Evolutionary conservation across 257 asterid genomes (phyloP).

Genomic region (Handroanthus guayacan): DNA sequence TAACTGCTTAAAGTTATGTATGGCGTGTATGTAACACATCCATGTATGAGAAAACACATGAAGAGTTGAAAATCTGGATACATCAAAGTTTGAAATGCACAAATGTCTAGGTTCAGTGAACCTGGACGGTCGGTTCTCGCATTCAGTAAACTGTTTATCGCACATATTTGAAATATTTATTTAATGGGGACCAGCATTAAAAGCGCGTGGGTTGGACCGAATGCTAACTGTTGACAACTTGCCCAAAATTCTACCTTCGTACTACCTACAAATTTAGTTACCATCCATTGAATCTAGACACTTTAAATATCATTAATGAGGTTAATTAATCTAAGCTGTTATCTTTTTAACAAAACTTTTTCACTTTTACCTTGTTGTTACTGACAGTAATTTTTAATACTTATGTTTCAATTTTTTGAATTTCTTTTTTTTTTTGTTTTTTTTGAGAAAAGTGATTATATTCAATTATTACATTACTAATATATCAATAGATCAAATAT

Average conservation of each 20-base stretch:
- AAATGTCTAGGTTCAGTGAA: constrained; percentile 45
- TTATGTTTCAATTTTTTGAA: too few relatives aligned
- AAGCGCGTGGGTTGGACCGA: constrained; percentile 23
- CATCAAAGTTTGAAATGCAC: background rate
- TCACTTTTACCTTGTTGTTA: too few relatives aligned
- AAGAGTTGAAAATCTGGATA: background rate
- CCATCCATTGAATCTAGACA: constrained; percentile 46
- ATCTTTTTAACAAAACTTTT: too few relatives aligned
- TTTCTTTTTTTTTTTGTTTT: too few relatives aligned
- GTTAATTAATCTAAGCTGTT: too few relatives aligned
- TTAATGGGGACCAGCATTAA: constrained; percentile 22
- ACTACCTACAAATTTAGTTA: background rate
- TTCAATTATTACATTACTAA: too few relatives aligned
- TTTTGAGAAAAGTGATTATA: too few relatives aligned
- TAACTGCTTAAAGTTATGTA: background rate
- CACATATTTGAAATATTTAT: background rate
- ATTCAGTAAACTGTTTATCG: background rate
- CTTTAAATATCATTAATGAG: background rate
- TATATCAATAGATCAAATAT: too few relatives aligned
- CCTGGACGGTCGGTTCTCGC: constrained; percentile 29
- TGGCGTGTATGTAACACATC: background rate
- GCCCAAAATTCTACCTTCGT: too few relatives aligned
- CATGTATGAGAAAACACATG: background rate
- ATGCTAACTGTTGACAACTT: background rate
- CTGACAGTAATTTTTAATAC: too few relatives aligned